These are phyloP conservation scores for Cyphellophora attinorum DNA, from an alignment of 2,329 filamentous ascomycete species.

Conservation along the genomic window DNA sequence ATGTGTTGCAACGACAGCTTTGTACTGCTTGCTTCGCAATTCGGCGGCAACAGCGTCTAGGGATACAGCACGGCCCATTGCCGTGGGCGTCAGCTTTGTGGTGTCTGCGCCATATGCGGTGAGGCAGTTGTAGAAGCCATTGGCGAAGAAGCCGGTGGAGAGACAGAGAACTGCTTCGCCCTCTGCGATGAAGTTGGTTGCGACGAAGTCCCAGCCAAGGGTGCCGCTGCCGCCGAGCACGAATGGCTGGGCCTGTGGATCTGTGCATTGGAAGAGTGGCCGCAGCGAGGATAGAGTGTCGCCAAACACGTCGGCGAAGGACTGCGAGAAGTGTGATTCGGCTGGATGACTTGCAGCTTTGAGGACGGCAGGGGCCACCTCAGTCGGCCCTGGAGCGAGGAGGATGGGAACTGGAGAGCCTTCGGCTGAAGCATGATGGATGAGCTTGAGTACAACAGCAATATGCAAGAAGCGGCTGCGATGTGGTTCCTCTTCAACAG, in stretches of 20 bases:
- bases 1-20: conserved; percentile 87
- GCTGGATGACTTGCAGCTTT: conserved; percentile 7
- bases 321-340: conserved; percentile 84
- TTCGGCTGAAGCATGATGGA: too few species aligned
- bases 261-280: conserved; percentile 84
- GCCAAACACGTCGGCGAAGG: conserved; percentile 81
- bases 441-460: too few species aligned
- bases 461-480: too few species aligned
- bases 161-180: conserved; percentile 86
- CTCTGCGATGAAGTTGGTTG: conserved; percentile 78
- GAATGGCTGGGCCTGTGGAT: conserved; percentile 76
- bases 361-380: conserved; percentile 7
- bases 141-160: conserved; percentile 96
- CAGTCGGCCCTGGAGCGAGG: conserved; percentile 75
- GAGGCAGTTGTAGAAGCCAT: conserved; percentile 86
- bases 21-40: conserved; percentile 81
- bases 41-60: conserved; percentile 79
- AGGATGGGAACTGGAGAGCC: too few species aligned
- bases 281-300: conserved; percentile 80
- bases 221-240: conserved; percentile 90
- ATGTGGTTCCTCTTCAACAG: too few species aligned
- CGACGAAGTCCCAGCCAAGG: conserved; percentile 90
- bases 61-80: conserved; percentile 73
- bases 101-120: conserved; percentile 81
- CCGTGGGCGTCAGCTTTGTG: conserved; percentile 74